These are phyloP conservation scores for Coffea eugenioides DNA, from an alignment of 257 asterid species.

Conservation along the genomic window DNA sequence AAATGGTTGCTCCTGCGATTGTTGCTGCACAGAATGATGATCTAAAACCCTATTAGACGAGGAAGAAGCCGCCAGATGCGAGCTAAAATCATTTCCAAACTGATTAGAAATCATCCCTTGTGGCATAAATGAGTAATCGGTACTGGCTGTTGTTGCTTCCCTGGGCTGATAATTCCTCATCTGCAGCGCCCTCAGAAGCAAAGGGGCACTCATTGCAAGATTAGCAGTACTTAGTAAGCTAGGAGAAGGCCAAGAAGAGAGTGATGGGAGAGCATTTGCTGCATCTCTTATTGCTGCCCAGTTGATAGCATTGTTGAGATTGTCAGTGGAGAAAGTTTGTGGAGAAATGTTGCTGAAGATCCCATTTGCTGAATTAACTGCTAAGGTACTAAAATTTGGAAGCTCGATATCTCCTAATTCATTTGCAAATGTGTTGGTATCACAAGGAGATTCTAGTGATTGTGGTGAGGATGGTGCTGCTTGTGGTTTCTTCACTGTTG, in stretches of 20 bases:
- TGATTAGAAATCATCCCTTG: constrained; percentile 24
- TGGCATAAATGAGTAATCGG: constrained; percentile 32
- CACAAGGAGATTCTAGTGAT: constrained; percentile 58
- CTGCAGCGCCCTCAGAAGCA: constrained; percentile 71
- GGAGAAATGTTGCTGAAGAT: constrained; percentile 23
- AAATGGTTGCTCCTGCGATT: constrained; percentile 46
- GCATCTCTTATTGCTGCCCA: constrained; percentile 36
- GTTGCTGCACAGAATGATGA: constrained; percentile 31
- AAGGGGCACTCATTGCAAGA: constrained; percentile 48
- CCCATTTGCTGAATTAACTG: constrained; percentile 19
- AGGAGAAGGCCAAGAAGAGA: constrained; percentile 52
- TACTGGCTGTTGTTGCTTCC: background rate
- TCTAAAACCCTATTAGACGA: constrained; percentile 46
- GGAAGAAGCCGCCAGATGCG: constrained; percentile 30
- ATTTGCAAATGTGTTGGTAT: constrained; percentile 34
- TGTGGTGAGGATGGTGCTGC: constrained; percentile 53
- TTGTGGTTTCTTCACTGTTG: constrained; percentile 49
- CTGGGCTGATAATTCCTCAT: constrained; percentile 37
- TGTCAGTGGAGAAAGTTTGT: constrained; percentile 28
- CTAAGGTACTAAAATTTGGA: constrained; percentile 34
- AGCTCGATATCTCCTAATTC: constrained; percentile 59
- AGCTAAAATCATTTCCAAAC: constrained; percentile 35
- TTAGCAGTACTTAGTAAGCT: constrained; percentile 28
- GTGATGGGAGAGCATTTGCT: constrained; percentile 36
- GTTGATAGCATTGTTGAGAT: constrained; percentile 22